Evolutionary conservation across 768 basidiomycete species (phyloP), one percentile per base, ranked within the genome.

Genomic region (Naganishia randhawae): DNA sequence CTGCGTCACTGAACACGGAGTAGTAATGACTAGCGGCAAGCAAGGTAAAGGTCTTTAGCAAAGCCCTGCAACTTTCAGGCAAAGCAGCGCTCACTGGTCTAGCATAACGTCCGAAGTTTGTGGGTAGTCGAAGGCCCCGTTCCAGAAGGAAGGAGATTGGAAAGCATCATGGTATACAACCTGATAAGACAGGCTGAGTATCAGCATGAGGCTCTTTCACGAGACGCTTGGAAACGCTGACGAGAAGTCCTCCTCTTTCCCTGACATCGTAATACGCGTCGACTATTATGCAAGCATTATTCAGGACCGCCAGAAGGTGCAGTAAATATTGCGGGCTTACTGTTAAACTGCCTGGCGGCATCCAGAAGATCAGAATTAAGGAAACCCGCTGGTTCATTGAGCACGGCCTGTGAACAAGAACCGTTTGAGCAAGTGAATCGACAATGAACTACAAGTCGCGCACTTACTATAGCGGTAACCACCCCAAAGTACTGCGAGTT

Each of bases 361-460:
- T 66, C 45, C 16, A 75, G 62, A 25, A 77, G 55, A 27, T 77
- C 63, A 32, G 71, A 50, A 50, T 67, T 73, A 16, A 73, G 25
- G 67, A 67, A 80, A 13, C 73, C 73, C 1, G 78, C 77, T 25
- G 78, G 78, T 68, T 80, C 78, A 66, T 80, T 80, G 33, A 80
- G 71, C 2, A 78, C 55, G n/a, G 68, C 74, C 69, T 68, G 19
- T 3, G 6, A 17, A 14, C 4, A 17, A 2, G 35, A 45, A 22
- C 31, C 16, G 39, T 35, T 5, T 42, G 27, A 50, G 50, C 32
- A 31, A 16, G 16, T 27, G 10, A 19, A 50, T 7, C 29, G 65
- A 2, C 4, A 7, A 11, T 10, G n/a, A 50, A 37, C 33, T 5
- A 0, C n/a, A 27, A 11, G 11, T 52, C 29, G 35, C 8, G 16